Conservation (phyloP, 106 monocot genomes). For the Acorus gramineus region DNA sequence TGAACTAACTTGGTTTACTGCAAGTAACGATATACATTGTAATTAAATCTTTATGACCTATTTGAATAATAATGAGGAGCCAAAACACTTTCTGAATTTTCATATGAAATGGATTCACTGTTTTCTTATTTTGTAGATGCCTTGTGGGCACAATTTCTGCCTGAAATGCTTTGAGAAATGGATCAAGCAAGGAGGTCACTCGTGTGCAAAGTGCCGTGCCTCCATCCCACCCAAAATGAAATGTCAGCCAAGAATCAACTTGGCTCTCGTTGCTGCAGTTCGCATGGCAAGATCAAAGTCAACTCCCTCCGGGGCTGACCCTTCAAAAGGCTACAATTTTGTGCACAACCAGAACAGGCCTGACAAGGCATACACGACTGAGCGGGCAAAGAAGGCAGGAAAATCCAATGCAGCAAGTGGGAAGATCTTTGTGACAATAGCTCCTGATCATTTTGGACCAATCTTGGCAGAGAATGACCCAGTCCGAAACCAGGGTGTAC, state of each 20-base stretch:
- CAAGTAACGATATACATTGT: too few relatives aligned
- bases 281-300: slow-evolving; percentile 63
- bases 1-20: too few relatives aligned
- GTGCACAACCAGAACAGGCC: slow-evolving; percentile 76
- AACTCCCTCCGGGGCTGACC: slow-evolving; percentile 9
- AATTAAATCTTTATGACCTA: too few relatives aligned
- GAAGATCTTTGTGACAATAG: slow-evolving; percentile 87
- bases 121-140: slow-evolving; percentile 45
- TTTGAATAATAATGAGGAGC: too few relatives aligned
- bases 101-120: neutral
- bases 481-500: slow-evolving; percentile 61
- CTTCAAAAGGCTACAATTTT: slow-evolving; percentile 36
- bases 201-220: slow-evolving; percentile 74
- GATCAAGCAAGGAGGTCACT: slow-evolving; percentile 32
- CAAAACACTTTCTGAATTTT: too few relatives aligned
- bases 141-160: slow-evolving; percentile 81
- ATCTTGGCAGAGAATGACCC: slow-evolving; percentile 86
- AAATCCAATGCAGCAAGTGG: slow-evolving; percentile 96
- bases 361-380: slow-evolving; percentile 88
- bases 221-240: slow-evolving; percentile 64
- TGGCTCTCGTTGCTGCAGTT: slow-evolving; percentile 71
- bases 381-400: slow-evolving; percentile 82
- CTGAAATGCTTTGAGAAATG: slow-evolving; percentile 77
- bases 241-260: slow-evolving; percentile 72
- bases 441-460: slow-evolving; percentile 92